Base-by-base conservation (phyloP, 805 yeast species). In the Kodamaea hsintzibuensis region DNA sequence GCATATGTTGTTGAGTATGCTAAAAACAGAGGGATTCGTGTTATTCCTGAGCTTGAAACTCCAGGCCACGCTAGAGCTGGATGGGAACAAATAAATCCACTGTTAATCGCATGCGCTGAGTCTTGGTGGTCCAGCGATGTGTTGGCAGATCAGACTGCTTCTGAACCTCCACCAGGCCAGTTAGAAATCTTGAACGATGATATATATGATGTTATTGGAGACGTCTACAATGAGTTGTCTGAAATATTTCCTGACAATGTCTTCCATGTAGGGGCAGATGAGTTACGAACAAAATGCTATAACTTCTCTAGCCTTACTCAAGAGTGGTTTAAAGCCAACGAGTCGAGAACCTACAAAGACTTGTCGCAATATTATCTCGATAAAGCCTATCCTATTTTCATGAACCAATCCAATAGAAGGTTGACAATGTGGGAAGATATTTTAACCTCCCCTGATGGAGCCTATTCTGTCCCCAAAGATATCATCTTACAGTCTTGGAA, bases 1-100 rank as follows among this genome's bases (percentile, higher is more conserved):
- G 39, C 38, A 16, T 50, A 62, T 12, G 52, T 75, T 4, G 64
- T 75, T 16, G 55, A 57, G 19, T 74, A 72, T 59, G 78, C 75
- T 3, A 53, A 55, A 10, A 60, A 45, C 2, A 59, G 73, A 47
- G 80, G 79, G n/a, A 71, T 75, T 10, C 66, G 79, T 53, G 63
- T 76, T 14, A 58, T 75, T 30, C 78, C 79, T 6, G 80, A 75
- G 57, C 57, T 75, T 30, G 80, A 76, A 55, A 54, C 70, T 60
- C 79, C 79, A 6, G 79, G 78, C 1, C 80, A 76, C 55, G 62
- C 77, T 13, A 59, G 69, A 27, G 68, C 78, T 5, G 80, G 79
- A 2, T 76, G 74, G 74, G 55, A 55, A 38, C 67, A 62, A 48
- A 59, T 72, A 33, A 70, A 71, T 55, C 63, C 67, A 2, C 60